Conservation (phyloP, 208 protist species). For the Leishmania turanica region DNA sequence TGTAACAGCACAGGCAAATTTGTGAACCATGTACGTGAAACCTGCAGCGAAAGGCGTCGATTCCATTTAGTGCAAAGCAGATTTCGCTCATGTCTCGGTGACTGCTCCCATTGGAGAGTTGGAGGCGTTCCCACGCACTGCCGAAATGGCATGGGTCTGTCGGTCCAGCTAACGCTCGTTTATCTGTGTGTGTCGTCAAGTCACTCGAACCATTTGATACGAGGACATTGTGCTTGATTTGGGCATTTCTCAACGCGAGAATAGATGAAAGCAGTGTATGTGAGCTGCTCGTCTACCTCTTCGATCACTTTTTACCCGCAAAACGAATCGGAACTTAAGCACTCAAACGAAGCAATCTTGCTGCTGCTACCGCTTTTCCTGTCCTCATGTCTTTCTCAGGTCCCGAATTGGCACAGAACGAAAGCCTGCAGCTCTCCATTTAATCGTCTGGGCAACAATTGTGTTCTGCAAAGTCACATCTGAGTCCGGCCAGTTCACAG, state of each 20-base stretch:
- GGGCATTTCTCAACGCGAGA: not conserved
- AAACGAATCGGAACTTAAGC: no score
- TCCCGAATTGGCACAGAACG: not conserved
- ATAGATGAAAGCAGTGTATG: not conserved
- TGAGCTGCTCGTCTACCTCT: not conserved
- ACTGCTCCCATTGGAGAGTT: not conserved
- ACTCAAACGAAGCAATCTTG: not conserved
- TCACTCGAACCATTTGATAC: not conserved
- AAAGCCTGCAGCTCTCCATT: not conserved
- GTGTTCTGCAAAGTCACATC: not conserved
- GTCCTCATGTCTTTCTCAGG: not conserved
- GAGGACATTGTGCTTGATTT: not conserved
- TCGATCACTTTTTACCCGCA: not conserved
- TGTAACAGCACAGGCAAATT: not conserved
- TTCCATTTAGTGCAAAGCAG: not conserved
- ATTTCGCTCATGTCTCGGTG: not conserved
- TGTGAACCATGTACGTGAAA: not conserved
- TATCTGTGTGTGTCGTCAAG: not conserved
- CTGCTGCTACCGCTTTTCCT: not conserved
- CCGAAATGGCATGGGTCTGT: not conserved
- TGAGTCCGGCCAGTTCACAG: not conserved
- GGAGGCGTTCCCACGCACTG: not conserved
- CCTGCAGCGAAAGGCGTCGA: not conserved
- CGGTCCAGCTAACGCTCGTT: not conserved
- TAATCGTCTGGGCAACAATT: not conserved